Conservation (phyloP, 2,329 filamentous ascomycete genomes). For the Simplicillium sp. region DNA sequence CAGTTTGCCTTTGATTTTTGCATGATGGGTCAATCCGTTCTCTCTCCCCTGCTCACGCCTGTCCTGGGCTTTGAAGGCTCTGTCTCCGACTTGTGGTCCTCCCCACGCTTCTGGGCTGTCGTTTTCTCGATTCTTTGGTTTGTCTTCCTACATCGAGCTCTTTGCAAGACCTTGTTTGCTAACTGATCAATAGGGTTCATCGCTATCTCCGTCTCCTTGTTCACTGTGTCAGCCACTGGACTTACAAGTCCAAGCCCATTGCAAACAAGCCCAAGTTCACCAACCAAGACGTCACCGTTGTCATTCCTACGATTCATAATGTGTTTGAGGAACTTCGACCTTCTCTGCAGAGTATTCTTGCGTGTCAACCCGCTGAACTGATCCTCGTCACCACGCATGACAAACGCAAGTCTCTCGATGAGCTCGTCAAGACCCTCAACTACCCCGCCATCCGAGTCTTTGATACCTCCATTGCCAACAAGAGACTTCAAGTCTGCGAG, state of each 20-base stretch:
- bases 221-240: constrained; percentile 78
- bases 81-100: constrained; percentile 27
- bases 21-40: no score
- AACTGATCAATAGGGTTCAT: constrained; percentile 54
- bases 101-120: constrained; percentile 33
- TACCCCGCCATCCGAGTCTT: constrained; percentile 61
- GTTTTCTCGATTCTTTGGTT: constrained; percentile 34
- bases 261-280: constrained; percentile 73
- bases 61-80: not conserved
- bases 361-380: constrained; percentile 59
- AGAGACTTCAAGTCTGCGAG: constrained; percentile 85
- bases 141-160: constrained; percentile 14
- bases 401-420: constrained; percentile 60
- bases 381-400: constrained; percentile 82
- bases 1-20: no score
- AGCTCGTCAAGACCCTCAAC: constrained; percentile 52
- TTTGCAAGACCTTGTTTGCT: constrained; percentile 4
- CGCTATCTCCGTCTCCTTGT: constrained; percentile 80
- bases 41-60: no score
- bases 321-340: constrained; percentile 74
- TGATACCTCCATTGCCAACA: constrained; percentile 80
- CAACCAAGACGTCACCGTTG: constrained; percentile 79
- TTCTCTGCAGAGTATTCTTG: constrained; percentile 69
- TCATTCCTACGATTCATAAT: constrained; percentile 87
- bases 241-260: constrained; percentile 75